A percentile compares a stretch with the other conserved stretches of the same genome.
Conservation (phyloP, 306 rosid species). For the Dryas alaskensis region DNA sequence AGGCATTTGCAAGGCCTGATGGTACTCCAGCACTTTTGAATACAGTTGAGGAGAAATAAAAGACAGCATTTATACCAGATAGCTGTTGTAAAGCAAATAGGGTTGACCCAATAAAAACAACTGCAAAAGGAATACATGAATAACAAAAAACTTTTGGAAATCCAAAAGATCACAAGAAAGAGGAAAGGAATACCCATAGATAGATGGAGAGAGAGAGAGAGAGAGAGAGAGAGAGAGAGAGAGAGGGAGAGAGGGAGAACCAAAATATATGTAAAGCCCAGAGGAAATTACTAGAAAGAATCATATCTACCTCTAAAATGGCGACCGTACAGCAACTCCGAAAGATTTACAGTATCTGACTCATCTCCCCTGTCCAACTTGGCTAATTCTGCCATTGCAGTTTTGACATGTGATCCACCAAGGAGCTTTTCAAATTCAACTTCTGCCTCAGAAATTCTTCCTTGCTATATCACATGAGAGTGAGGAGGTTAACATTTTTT, state of each 20-base stretch:
- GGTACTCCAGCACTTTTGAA: conserved; percentile 93
- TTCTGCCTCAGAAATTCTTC: conserved; percentile 84
- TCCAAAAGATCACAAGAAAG: conserved; percentile 25
- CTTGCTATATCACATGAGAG: conserved; percentile 59
- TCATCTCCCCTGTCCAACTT: conserved; percentile 81
- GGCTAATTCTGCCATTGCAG: conserved; percentile 74
- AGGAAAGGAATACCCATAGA: background rate
- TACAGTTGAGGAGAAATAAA: conserved; percentile 97
- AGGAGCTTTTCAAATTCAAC: conserved; percentile 80
- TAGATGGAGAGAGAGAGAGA: background rate
- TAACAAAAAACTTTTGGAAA: conserved; percentile 47
- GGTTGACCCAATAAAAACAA: conserved; percentile 98
- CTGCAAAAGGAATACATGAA: conserved; percentile 89
- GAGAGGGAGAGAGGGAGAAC: background rate
- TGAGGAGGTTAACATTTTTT: conserved; percentile 5
- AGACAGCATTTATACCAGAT: conserved; percentile 97
- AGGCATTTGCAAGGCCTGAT: conserved; percentile 76
- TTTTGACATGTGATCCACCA: conserved; percentile 81
- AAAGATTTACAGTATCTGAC: conserved; percentile 56
- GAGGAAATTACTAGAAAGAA: conserved; percentile 1
- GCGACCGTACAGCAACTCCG: conserved; percentile 80
- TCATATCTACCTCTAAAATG: conserved; percentile 67
- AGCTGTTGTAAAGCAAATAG: conserved; percentile 99
- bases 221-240: background rate
- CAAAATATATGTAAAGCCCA: conserved; percentile 1